A percentile compares a stretch with the other conserved stretches of the same genome.
Evolutionary conservation across 73 alveolate genomes (phyloP).

Genomic region (Diophrys appendiculata): DNA sequence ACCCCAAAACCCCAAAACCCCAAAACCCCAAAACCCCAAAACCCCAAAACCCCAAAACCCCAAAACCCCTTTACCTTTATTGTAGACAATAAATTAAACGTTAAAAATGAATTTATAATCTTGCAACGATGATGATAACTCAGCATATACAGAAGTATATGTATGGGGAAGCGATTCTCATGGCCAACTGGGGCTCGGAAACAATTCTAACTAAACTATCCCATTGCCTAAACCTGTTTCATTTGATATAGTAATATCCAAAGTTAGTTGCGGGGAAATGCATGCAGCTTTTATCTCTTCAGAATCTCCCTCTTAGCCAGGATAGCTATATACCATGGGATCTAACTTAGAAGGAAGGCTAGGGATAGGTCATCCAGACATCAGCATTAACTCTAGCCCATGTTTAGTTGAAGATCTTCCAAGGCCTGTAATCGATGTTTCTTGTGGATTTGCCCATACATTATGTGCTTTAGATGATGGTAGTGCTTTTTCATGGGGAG

Average conservation of each 20-base stretch:
- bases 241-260: not conserved
- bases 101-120: no score
- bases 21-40: no score
- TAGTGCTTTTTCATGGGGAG: slow-evolving; percentile 1
- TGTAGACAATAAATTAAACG: no score
- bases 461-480: not conserved
- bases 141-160: slow-evolving; percentile 4
- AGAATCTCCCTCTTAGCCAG: slow-evolving; percentile 1
- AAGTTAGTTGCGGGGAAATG: not conserved
- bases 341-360: not conserved
- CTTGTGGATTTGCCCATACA: slow-evolving; percentile 3
- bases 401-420: slow-evolving; percentile 2
- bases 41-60: no score
- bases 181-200: slow-evolving; percentile 14
- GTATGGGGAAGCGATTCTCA: slow-evolving; percentile 5
- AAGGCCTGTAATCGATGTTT: not conserved
- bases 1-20: no score
- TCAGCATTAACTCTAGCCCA: not conserved
- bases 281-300: slow-evolving; percentile 12
- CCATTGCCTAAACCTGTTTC: not conserved
- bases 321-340: slow-evolving; percentile 11
- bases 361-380: not conserved
- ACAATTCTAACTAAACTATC: not conserved
- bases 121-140: no score
- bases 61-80: no score